Evolutionary conservation across 306 rosid genomes (phyloP).

Genomic region (Gillenia trifoliata): DNA sequence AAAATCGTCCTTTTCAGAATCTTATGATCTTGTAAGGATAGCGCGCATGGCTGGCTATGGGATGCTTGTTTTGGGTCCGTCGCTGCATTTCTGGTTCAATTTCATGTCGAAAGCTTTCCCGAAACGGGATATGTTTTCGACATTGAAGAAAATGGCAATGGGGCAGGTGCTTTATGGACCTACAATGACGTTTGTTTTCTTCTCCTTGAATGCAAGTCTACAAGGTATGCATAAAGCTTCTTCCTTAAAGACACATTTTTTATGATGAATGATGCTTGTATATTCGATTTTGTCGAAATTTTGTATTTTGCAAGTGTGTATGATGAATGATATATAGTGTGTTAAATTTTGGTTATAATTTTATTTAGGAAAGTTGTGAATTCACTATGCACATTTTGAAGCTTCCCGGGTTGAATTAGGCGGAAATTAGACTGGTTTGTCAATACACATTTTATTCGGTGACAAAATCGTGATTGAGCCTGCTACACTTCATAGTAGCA

Average conservation of each 20-base stretch:
- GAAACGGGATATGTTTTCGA: slow-evolving; percentile 59
- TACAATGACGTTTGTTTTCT: slow-evolving; percentile 71
- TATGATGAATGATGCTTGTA: background rate
- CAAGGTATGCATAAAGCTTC: slow-evolving; percentile 53
- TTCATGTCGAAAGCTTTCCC: slow-evolving; percentile 73
- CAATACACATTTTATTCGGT: background rate
- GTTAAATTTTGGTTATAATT: background rate
- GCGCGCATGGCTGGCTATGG: slow-evolving; percentile 91
- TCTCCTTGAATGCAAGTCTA: slow-evolving; percentile 66
- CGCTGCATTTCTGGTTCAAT: slow-evolving; percentile 92
- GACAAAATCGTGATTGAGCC: background rate
- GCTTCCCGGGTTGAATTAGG: background rate
- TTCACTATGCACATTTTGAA: background rate
- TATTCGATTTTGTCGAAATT: background rate
- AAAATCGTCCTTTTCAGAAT: slow-evolving; percentile 25
- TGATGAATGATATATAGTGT: background rate
- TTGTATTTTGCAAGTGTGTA: background rate
- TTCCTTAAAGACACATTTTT: background rate
- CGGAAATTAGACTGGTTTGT: background rate
- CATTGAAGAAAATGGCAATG: slow-evolving; percentile 80
- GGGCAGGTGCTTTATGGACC: slow-evolving; percentile 85
- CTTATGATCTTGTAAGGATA: slow-evolving; percentile 66
- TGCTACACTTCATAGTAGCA: background rate
- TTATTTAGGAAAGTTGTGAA: background rate
- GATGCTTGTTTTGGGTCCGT: slow-evolving; percentile 72